A percentile compares a stretch with the other conserved stretches of the same genome.
Conservation (phyloP, 257 asterid genomes). For the Ehretia macrophylla region DNA sequence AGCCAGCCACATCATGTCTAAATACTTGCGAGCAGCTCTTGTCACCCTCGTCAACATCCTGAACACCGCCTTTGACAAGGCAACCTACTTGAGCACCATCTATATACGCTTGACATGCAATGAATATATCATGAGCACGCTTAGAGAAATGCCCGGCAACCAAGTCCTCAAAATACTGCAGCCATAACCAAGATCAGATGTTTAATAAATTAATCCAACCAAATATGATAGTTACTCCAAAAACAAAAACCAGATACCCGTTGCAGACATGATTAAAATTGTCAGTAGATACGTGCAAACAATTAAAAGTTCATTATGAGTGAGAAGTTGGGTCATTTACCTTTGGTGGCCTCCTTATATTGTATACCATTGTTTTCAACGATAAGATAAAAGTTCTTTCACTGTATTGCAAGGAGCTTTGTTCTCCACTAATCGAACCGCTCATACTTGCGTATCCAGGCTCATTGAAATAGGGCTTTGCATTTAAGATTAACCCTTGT, state of each 20-base stretch:
- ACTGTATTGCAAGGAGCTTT: slow-evolving; percentile 19
- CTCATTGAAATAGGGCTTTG: slow-evolving; percentile 33
- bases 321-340: not conserved
- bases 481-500: slow-evolving; percentile 32
- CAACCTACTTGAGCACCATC: slow-evolving; percentile 94
- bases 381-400: slow-evolving; percentile 15
- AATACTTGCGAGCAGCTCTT: slow-evolving; percentile 63
- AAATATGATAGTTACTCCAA: not conserved
- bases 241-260: no score
- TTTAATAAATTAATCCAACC: not conserved
- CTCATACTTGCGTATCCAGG: slow-evolving; percentile 23
- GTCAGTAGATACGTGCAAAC: no score
- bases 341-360: slow-evolving; percentile 10
- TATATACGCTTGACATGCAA: slow-evolving; percentile 69
- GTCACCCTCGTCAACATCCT: slow-evolving; percentile 66
- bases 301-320: not conserved
- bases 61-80: slow-evolving; percentile 73
- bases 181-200: slow-evolving; percentile 11
- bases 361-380: slow-evolving; percentile 29
- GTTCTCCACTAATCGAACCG: slow-evolving; percentile 6
- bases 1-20: slow-evolving; percentile 32
- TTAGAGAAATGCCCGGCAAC: slow-evolving; percentile 65
- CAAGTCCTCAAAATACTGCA: slow-evolving; percentile 80
- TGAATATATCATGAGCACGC: slow-evolving; percentile 52
- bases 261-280: no score